Percentiles rank a stretch among this genome's conserved stretches.
These are phyloP conservation scores for Nakazawaea wickerhamii DNA, from an alignment of 805 yeast species.

Conservation along the genomic window DNA sequence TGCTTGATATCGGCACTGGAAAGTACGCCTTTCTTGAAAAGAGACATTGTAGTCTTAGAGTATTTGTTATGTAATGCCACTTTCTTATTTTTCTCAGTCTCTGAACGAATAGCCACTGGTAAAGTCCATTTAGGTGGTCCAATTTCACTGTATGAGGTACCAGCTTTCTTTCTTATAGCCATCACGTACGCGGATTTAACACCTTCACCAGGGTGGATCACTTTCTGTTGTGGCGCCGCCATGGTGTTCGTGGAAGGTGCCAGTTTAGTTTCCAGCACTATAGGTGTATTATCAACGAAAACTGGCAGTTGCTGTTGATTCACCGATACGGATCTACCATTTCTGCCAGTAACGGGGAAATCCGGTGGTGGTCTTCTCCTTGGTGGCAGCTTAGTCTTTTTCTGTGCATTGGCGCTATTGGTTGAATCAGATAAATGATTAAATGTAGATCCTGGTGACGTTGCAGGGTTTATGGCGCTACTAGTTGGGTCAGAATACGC, in stretches of 20 bases:
- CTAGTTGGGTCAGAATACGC: conserved; percentile 17
- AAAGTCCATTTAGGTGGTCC: conserved; percentile 43
- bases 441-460: conserved; percentile 18
- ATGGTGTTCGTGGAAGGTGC: conserved; percentile 14
- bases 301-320: conserved; percentile 27
- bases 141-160: conserved; percentile 43
- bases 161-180: conserved; percentile 35
- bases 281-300: conserved; percentile 20
- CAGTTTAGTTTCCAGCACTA: conserved; percentile 13
- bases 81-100: conserved; percentile 25
- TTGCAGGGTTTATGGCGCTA: conserved; percentile 1
- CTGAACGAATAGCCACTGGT: conserved; percentile 51
- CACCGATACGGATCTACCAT: conserved; percentile 31
- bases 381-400: background rate
- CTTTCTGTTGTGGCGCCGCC: conserved; percentile 2
- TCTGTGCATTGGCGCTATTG: background rate
- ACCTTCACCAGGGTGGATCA: conserved; percentile 34
- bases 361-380: conserved; percentile 38
- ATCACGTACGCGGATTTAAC: conserved; percentile 46
- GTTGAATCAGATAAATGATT: conserved; percentile 13
- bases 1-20: conserved; percentile 47
- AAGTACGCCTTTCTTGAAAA: conserved; percentile 14
- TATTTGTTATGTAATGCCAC: conserved; percentile 12
- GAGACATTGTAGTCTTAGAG: conserved; percentile 14
- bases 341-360: conserved; percentile 31